Conservation (phyloP, 768 basidiomycete species). For the Boletellus emodensis region DNA sequence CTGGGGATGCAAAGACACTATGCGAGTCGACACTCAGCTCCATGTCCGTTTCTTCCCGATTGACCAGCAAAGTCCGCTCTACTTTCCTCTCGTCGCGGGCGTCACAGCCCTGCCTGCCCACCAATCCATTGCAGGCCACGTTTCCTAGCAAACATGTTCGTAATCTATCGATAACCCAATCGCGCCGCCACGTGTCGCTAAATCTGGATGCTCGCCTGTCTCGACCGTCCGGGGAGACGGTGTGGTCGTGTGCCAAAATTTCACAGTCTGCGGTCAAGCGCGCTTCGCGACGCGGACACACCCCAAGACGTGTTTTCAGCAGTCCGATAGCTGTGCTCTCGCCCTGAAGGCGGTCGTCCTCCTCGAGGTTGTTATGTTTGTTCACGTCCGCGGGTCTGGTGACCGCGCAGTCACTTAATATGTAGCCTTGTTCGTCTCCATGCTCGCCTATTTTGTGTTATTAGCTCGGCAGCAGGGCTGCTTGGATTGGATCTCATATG, state of each 20-base stretch:
- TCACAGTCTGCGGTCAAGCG: conserved; percentile 24
- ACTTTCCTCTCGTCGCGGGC: conserved; percentile 1
- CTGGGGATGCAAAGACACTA: conserved; percentile 17
- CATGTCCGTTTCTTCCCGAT: conserved; percentile 17
- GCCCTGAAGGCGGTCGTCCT: conserved; percentile 3
- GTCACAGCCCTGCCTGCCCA: conserved; percentile 1
- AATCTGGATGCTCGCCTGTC: conserved; percentile 3
- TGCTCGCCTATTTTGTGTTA: conserved; percentile 14
- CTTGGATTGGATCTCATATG: neutral
- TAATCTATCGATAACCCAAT: conserved; percentile 6
- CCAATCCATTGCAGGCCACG: conserved; percentile 6
- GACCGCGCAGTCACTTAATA: conserved; percentile 12
- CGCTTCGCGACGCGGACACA: conserved; percentile 23
- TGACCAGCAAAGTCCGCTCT: conserved; percentile 9
- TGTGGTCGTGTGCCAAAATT: conserved; percentile 34
- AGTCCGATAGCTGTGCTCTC: conserved; percentile 13
- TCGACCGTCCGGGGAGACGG: conserved; percentile 4
- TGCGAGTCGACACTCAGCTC: conserved; percentile 19
- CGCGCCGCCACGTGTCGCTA: conserved; percentile 11
- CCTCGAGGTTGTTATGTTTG: conserved; percentile 2
- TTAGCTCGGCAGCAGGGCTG: conserved; percentile 19
- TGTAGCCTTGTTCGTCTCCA: conserved; percentile 8
- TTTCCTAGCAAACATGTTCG: conserved; percentile 6
- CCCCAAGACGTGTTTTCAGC: conserved; percentile 22
- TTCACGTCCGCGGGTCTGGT: conserved; percentile 3